These are phyloP conservation scores for Tanozyma kutaoensis DNA, from an alignment of 805 yeast species.

Conservation along the genomic window DNA sequence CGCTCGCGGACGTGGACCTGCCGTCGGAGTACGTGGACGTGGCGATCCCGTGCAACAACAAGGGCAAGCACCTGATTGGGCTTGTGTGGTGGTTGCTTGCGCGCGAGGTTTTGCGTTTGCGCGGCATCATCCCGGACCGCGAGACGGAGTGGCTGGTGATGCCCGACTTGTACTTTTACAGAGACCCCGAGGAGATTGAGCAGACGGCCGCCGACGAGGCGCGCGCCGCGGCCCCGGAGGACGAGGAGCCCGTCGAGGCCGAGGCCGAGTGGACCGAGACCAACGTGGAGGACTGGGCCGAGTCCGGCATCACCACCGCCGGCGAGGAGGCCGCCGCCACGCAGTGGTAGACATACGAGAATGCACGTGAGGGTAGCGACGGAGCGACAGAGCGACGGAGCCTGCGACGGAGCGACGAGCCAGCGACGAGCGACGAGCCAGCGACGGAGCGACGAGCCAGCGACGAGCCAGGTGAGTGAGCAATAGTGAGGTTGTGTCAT, in stretches of 20 bases:
- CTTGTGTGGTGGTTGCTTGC: constrained; percentile 99
- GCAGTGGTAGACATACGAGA: no score
- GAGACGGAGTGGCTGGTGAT: constrained; percentile 94
- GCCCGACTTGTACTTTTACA: constrained; percentile 99
- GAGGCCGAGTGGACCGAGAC: constrained; percentile 49
- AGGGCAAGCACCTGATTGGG: constrained; percentile 99
- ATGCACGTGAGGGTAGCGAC: no score
- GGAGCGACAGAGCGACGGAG: no score
- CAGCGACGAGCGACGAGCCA: no score
- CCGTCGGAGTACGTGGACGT: constrained; percentile 97
- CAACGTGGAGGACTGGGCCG: constrained; percentile 57
- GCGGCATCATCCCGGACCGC: constrained; percentile 96
- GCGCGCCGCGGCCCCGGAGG: constrained; percentile 31
- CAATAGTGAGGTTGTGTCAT: no score
- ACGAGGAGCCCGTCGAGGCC: constrained; percentile 47
- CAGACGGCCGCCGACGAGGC: constrained; percentile 48
- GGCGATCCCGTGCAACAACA: constrained; percentile 99
- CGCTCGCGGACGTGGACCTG: constrained; percentile 96
- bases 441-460: no score
- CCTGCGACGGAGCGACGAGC: no score
- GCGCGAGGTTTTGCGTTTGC: constrained; percentile 97
- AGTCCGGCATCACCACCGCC: constrained; percentile 37
- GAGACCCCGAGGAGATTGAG: constrained; percentile 99
- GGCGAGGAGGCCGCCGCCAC: constrained; percentile 69
- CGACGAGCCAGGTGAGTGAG: no score